phyloP scores from a whole-genome alignment of 1,284 basidiomycete genomes.

The Mycena citricolor region DNA sequence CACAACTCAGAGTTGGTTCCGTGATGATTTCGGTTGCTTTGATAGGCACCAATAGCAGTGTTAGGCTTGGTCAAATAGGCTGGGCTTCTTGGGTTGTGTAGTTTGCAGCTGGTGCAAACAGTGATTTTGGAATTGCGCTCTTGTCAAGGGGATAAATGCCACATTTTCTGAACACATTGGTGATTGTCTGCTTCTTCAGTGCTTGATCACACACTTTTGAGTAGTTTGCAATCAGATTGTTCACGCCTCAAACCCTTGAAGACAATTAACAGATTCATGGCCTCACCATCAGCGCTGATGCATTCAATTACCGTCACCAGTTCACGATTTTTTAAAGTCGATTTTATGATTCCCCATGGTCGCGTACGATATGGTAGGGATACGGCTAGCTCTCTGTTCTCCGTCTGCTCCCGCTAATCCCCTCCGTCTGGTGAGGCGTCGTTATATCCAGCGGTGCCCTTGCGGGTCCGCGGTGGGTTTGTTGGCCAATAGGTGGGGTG shows the following conservation, averaged over 20 bases:
- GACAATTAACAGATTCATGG: neutral
- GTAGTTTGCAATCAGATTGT: conserved; percentile 31
- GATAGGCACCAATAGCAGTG: conserved; percentile 13
- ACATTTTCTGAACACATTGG: conserved; percentile 32
- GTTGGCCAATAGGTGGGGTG: too few species aligned
- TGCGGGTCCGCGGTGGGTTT: too few species aligned
- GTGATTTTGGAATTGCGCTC: conserved; percentile 24
- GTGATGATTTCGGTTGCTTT: neutral
- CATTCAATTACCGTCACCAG: conserved; percentile 7
- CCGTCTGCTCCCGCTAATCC: too few species aligned
- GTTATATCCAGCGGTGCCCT: too few species aligned
- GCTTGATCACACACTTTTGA: conserved; percentile 26
- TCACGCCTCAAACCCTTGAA: conserved; percentile 3
- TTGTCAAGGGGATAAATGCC: conserved; percentile 36
- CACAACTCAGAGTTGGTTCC: conserved; percentile 3
- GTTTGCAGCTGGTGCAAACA: conserved; percentile 28
- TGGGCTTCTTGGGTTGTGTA: conserved; percentile 27
- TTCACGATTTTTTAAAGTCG: too few species aligned
- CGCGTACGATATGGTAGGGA: too few species aligned
- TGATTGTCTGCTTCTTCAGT: conserved; percentile 32
- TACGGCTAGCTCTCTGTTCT: too few species aligned
- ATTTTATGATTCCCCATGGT: too few species aligned
- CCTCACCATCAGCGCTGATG: neutral
- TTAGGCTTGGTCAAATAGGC: conserved; percentile 23
- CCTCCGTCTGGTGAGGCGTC: too few species aligned